Percentiles rank a stretch among this genome's conserved stretches.
Conservation (phyloP, 2,329 filamentous ascomycete genomes). For the Phaeosphaeria sp. region DNA sequence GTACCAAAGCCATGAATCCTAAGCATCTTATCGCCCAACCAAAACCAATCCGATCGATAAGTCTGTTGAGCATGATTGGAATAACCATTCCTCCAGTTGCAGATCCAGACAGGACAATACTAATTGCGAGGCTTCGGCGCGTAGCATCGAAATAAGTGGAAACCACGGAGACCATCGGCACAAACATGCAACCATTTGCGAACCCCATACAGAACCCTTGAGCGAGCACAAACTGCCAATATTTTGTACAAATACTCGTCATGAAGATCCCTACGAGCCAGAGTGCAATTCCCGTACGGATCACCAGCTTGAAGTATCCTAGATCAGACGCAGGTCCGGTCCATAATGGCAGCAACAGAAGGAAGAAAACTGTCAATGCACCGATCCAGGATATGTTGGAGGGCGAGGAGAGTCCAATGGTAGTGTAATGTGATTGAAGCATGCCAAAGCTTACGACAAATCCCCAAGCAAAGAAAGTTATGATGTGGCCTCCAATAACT, state of each 20-base stretch:
- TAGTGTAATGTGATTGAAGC: conserved; percentile 40
- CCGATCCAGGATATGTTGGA: conserved; percentile 46
- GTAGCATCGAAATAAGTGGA: conserved; percentile 43
- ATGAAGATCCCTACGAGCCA: conserved; percentile 33
- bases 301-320: conserved; percentile 35
- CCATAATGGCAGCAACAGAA: conserved; percentile 34
- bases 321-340: conserved; percentile 36
- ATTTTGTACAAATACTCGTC: conserved; percentile 20
- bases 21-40: conserved; percentile 61
- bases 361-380: conserved; percentile 38
- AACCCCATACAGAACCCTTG: conserved; percentile 44
- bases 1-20: conserved; percentile 57
- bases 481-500: conserved; percentile 48
- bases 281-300: conserved; percentile 30
- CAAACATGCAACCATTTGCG: conserved; percentile 57
- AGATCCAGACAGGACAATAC: conserved; percentile 52
- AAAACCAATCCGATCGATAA: conserved; percentile 65
- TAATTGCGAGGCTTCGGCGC: conserved; percentile 52
- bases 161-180: conserved; percentile 61
- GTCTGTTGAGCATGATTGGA: conserved; percentile 59
- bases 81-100: conserved; percentile 54
- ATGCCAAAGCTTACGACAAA: conserved; percentile 39
- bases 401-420: conserved; percentile 10
- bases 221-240: conserved; percentile 35
- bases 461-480: conserved; percentile 51